Conservation (phyloP, 129 eudicot genomes). For the Lactuca saligna region DNA sequence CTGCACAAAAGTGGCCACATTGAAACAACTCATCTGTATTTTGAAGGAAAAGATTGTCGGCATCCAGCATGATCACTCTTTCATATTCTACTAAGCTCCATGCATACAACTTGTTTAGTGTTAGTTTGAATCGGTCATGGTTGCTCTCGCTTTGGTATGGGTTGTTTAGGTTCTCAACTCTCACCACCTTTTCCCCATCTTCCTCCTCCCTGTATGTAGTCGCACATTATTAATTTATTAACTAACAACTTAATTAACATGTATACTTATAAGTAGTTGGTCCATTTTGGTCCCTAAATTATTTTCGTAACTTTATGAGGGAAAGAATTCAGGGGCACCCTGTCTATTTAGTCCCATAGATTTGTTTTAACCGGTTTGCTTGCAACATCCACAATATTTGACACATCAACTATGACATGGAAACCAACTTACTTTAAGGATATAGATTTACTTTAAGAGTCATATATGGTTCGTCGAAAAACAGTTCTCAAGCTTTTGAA, state of each 20-base stretch:
- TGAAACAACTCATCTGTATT: slow-evolving; percentile 87
- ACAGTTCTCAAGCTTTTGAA: slow-evolving; percentile 50
- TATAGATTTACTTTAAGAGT: slow-evolving; percentile 65
- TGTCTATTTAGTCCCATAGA: no score
- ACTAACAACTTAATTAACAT: no score
- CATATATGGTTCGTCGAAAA: slow-evolving; percentile 89
- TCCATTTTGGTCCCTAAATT: no score
- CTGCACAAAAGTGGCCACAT: slow-evolving; percentile 95
- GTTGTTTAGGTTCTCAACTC: slow-evolving; percentile 69
- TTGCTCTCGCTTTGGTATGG: slow-evolving; percentile 50
- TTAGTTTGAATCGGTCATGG: slow-evolving; percentile 57
- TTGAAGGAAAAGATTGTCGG: slow-evolving; percentile 79
- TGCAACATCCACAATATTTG: no score
- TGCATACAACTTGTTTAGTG: slow-evolving; percentile 78
- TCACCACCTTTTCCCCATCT: slow-evolving; percentile 80
- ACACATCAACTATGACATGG: no score
- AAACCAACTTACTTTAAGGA: not conserved
- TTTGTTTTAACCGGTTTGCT: no score
- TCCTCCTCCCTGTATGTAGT: slow-evolving; percentile 52
- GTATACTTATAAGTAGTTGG: no score
- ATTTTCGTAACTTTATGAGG: no score
- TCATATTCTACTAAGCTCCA: slow-evolving; percentile 80
- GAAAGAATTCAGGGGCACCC: no score
- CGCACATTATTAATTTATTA: no score
- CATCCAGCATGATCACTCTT: slow-evolving; percentile 93